Conservation (phyloP, 2,329 filamentous ascomycete genomes). For the Phaeophleospora eucalypticola region DNA sequence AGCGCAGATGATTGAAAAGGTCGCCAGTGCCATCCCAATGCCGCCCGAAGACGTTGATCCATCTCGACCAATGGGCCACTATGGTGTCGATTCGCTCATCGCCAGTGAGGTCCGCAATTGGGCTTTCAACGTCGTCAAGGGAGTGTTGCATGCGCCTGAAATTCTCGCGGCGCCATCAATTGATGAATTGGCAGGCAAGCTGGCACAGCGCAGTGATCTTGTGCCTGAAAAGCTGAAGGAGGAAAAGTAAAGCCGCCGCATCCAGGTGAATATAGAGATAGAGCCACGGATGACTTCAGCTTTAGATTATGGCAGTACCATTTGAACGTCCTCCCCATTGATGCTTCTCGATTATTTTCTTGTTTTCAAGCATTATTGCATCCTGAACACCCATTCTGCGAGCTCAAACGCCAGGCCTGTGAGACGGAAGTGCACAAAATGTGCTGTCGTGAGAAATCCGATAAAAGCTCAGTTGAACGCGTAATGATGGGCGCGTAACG, state of each 20-base stretch:
- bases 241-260: background rate
- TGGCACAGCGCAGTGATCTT: background rate
- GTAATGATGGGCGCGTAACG: too few species aligned
- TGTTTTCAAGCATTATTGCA: too few species aligned
- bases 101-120: conserved; percentile 18
- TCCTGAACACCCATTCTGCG: too few species aligned
- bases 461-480: too few species aligned
- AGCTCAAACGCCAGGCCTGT: too few species aligned
- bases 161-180: background rate
- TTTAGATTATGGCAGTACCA: too few species aligned
- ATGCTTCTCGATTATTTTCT: too few species aligned
- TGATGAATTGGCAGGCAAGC: background rate
- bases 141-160: background rate
- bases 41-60: conserved; percentile 10
- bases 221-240: background rate
- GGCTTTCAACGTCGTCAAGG: background rate
- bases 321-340: too few species aligned
- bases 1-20: conserved; percentile 10
- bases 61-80: conserved; percentile 8
- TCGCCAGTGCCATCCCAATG: conserved; percentile 8
- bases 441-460: too few species aligned
- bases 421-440: too few species aligned
- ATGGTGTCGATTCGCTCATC: conserved; percentile 17
- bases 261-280: too few species aligned
- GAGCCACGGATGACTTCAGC: too few species aligned